Evolutionary conservation across 2,329 filamentous ascomycete species (phyloP).

Genomic region (Gyromitra esculenta): DNA sequence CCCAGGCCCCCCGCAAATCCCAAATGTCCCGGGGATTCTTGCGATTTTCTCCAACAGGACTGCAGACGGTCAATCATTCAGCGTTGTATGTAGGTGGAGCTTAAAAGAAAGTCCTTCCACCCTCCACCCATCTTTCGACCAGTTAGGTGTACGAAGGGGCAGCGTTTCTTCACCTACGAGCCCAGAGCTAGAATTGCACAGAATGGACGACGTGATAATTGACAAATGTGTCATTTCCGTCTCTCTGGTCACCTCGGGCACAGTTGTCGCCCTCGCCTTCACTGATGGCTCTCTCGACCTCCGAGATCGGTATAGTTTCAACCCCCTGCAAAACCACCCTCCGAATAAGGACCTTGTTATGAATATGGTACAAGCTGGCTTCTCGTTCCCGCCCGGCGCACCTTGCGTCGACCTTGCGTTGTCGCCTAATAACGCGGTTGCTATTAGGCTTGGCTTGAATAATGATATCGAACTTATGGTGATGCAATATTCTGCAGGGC

Average conservation of each 20-base stretch:
- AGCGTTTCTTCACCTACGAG: constrained; percentile 60
- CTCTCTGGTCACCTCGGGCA: constrained; percentile 75
- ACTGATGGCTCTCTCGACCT: constrained; percentile 85
- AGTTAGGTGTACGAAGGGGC: constrained; percentile 74
- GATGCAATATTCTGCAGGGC: constrained; percentile 61
- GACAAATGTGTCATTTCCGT: constrained; percentile 77
- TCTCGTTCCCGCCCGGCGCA: constrained; percentile 54
- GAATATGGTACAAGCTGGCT: constrained; percentile 58
- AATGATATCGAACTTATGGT: constrained; percentile 61
- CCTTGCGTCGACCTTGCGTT: constrained; percentile 61
- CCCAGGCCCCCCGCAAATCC: constrained; percentile 66
- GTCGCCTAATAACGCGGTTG: constrained; percentile 64
- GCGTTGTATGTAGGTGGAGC: constrained; percentile 84
- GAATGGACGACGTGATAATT: constrained; percentile 73
- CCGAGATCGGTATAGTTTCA: constrained; percentile 69
- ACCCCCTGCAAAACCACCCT: constrained; percentile 50
- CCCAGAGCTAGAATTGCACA: constrained; percentile 67
- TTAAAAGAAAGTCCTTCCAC: constrained; percentile 72
- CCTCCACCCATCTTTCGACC: constrained; percentile 80
- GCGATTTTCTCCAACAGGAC: constrained; percentile 70
- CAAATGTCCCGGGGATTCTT: constrained; percentile 68
- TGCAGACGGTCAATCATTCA: constrained; percentile 70
- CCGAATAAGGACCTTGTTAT: constrained; percentile 53
- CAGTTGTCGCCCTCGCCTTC: constrained; percentile 75
- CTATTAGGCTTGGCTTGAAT: constrained; percentile 63